phyloP scores from a whole-genome alignment of 2,329 filamentous ascomycete genomes.

The Arthrobotrys sphaeroides region DNA sequence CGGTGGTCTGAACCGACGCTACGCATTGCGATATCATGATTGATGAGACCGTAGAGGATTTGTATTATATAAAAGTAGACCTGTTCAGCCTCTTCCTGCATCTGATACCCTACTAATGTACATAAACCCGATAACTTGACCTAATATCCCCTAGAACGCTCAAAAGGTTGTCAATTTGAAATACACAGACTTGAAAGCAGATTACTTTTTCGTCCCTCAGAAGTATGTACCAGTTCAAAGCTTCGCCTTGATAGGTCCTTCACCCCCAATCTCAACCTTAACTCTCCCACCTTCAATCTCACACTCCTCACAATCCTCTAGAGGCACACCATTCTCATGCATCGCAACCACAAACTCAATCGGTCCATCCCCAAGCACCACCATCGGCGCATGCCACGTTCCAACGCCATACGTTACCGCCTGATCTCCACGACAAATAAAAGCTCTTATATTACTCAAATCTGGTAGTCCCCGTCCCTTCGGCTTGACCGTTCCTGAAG shows the following conservation, averaged over 20 bases:
- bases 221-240: constrained; percentile 1
- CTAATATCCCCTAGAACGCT: constrained; percentile 38
- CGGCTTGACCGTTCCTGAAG: constrained; percentile 23
- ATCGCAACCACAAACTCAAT: constrained; percentile 91
- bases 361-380: constrained; percentile 75
- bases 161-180: constrained; percentile 55
- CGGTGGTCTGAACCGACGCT: not conserved
- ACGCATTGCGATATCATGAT: not conserved
- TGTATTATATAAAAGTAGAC: constrained; percentile 21
- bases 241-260: constrained; percentile 45
- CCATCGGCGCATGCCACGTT: constrained; percentile 98
- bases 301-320: constrained; percentile 90
- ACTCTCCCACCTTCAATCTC: constrained; percentile 60
- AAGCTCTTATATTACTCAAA: constrained; percentile 74
- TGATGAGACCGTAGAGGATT: not conserved
- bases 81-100: not conserved
- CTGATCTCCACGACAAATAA: constrained; percentile 78
- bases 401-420: constrained; percentile 91
- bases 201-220: constrained; percentile 54
- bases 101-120: constrained; percentile 31
- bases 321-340: constrained; percentile 80
- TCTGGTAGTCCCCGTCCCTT: constrained; percentile 74
- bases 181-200: constrained; percentile 58
- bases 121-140: not conserved
- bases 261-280: constrained; percentile 56